A percentile compares a stretch with the other conserved stretches of the same genome.
Conservation (phyloP, 306 rosid genomes). For the Medicago ruthenica region DNA sequence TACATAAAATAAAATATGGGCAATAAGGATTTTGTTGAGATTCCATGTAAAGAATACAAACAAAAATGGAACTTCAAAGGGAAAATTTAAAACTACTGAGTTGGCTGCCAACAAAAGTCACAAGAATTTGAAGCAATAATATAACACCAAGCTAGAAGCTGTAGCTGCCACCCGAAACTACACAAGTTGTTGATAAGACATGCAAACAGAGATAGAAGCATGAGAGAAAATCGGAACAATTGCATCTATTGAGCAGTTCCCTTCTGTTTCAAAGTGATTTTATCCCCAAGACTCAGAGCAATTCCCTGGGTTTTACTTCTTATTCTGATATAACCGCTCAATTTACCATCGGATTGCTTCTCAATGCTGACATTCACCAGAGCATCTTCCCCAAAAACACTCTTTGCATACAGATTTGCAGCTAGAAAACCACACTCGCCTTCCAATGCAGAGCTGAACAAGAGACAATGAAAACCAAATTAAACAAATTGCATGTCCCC, state of each 20-base stretch:
- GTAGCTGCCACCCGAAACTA: slow-evolving; percentile 48
- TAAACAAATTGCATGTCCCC: slow-evolving; percentile 24
- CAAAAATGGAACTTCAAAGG: slow-evolving; percentile 50
- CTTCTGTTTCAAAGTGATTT: slow-evolving; percentile 98
- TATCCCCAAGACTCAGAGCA: slow-evolving; percentile 97
- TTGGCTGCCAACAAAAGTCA: slow-evolving; percentile 50
- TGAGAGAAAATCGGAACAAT: slow-evolving; percentile 17
- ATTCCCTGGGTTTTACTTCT: slow-evolving; percentile 99
- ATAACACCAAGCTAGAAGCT: slow-evolving; percentile 38
- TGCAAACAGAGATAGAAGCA: slow-evolving; percentile 42
- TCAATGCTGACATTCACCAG: slow-evolving; percentile 93
- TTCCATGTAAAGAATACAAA: slow-evolving; percentile 49
- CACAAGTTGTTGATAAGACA: slow-evolving; percentile 53
- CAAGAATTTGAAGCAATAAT: slow-evolving; percentile 34
- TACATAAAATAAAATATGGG: slow-evolving; percentile 43
- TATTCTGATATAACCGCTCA: slow-evolving; percentile 95
- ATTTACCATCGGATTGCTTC: slow-evolving; percentile 86
- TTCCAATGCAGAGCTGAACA: slow-evolving; percentile 84
- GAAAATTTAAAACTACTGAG: slow-evolving; percentile 39
- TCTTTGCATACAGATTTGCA: slow-evolving; percentile 93
- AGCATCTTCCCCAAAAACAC: slow-evolving; percentile 99
- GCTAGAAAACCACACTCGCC: slow-evolving; percentile 99
- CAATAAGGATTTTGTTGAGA: slow-evolving; percentile 40
- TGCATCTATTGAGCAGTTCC: slow-evolving; percentile 62
- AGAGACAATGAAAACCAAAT: slow-evolving; percentile 34